These are phyloP conservation scores for Suillus occidentalis DNA, from an alignment of 768 basidiomycete genomes.

Conservation along the genomic window DNA sequence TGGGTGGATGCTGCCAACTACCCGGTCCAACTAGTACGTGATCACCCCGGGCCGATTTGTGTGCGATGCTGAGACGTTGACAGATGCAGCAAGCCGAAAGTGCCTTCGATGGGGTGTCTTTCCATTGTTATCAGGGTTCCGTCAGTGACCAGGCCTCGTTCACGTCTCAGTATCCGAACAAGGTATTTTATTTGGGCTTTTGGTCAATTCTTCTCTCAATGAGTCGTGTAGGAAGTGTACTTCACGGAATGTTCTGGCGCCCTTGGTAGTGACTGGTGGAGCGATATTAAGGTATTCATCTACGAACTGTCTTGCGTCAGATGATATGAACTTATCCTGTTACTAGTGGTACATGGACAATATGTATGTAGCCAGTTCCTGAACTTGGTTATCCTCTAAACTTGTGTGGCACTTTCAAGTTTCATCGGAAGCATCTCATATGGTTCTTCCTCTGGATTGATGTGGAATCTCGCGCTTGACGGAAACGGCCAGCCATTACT, in stretches of 20 bases:
- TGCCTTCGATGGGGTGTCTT: constrained; percentile 64
- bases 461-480: constrained; percentile 78
- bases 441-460: constrained; percentile 46
- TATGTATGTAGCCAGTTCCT: constrained; percentile 39
- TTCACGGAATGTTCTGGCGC: constrained; percentile 67
- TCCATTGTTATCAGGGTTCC: constrained; percentile 69
- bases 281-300: constrained; percentile 63
- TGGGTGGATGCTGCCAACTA: constrained; percentile 68
- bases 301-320: background rate
- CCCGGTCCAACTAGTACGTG: constrained; percentile 52
- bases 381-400: constrained; percentile 18
- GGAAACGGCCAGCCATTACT: constrained; percentile 61
- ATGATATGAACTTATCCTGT: constrained; percentile 12
- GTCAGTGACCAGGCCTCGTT: constrained; percentile 56
- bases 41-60: background rate
- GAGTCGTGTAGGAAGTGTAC: constrained; percentile 36
- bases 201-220: background rate
- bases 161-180: constrained; percentile 53
- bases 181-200: constrained; percentile 30
- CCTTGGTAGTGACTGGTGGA: constrained; percentile 74
- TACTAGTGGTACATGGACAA: constrained; percentile 69
- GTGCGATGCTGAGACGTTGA: constrained; percentile 6
- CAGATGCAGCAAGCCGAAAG: constrained; percentile 56
- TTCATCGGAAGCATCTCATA: constrained; percentile 41
- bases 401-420: constrained; percentile 12